Base-by-base conservation (phyloP, 306 rosid genomes). In the Vigna radiata region DNA sequence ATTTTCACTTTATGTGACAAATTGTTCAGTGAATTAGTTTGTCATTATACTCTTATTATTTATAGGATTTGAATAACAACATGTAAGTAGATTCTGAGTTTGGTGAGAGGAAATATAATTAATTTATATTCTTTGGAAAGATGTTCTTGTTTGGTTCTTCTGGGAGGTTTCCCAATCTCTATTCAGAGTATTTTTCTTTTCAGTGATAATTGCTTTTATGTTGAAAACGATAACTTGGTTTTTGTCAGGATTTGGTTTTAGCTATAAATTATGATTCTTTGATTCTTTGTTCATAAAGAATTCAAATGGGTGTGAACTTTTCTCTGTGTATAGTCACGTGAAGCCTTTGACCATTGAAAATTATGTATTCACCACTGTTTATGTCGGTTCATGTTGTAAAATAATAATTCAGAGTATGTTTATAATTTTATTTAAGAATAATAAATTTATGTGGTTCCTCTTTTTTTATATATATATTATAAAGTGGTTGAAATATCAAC, bases 1-100 rank as follows among this genome's bases (percentile, higher is more conserved):
- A 79, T 78, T 73, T 73, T 72, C 13, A 62, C 78, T 37, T 46
- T 18, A 25, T 70, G 25, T 6, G 55, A 66, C 60, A 9, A 72
- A 66, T 53, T 53, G 7, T 62, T 63, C 23, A 56, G 19, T 67
- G 36, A 53, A 62, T 47, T 25, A 48, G 37, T 19, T 68, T 68
- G 5, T 68, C 5, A n/a, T 44, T 21, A 21, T 14, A 44, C n/a
- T 7, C 15, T 2, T 41, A 41, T 41, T 41, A 2, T 21, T 17
- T 39, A 33, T 65, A 65, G 31, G n/a, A 8, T 39, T 39, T 18
- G 49, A 41, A 2, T 19, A 31, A 16, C 44, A 27, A 16, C 44
- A 27, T 29, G 60, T 10, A 47, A 7, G 3, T 7, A 47, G 16
- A 68, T 23, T 15, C 1, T 47, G 49, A 69, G 60, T 48, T 27